These are phyloP conservation scores for Geotrichum candidum DNA, from an alignment of 1,139 yeast genomes.

Conservation along the genomic window DNA sequence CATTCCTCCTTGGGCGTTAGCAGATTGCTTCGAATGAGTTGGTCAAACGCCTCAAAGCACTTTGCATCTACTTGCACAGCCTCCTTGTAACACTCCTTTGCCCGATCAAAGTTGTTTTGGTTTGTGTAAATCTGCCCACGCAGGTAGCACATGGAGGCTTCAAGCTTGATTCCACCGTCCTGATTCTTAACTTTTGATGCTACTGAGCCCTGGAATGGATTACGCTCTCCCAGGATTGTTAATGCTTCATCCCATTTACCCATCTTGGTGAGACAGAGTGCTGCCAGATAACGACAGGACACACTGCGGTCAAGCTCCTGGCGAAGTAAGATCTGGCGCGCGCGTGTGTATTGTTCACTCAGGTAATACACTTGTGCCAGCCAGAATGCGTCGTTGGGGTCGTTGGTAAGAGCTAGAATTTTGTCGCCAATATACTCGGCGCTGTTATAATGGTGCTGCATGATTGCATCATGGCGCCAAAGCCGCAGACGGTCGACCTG, in stretches of 20 bases:
- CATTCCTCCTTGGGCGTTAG: conserved; percentile 81
- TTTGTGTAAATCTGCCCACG: conserved; percentile 81
- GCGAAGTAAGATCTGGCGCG: conserved; percentile 53
- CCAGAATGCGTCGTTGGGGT: conserved; percentile 95
- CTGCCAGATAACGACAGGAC: conserved; percentile 78
- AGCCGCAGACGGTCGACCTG: conserved; percentile 81
- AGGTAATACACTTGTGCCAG: conserved; percentile 81
- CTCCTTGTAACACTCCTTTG: conserved; percentile 82
- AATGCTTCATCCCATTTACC: conserved; percentile 87
- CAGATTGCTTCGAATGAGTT: conserved; percentile 64
- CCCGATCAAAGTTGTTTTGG: conserved; percentile 78
- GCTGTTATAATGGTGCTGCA: conserved; percentile 86
- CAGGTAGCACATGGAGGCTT: conserved; percentile 79
- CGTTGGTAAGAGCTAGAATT: conserved; percentile 68
- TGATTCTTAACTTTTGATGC: conserved; percentile 15
- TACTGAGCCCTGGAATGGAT: conserved; percentile 48
- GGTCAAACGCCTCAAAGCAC: conserved; percentile 89
- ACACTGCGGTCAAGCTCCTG: conserved; percentile 45
- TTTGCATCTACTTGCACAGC: conserved; percentile 85
- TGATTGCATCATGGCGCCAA: conserved; percentile 91
- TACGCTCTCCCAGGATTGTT: conserved; percentile 76
- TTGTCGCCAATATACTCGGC: conserved; percentile 93
- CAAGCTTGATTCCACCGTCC: conserved; percentile 38
- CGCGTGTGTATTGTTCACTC: conserved; percentile 72
- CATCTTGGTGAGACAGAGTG: conserved; percentile 64